A percentile compares a stretch with the other conserved stretches of the same genome.
phyloP scores from a whole-genome alignment of 331 rosid genomes.

The Stylosanthes scabra region DNA sequence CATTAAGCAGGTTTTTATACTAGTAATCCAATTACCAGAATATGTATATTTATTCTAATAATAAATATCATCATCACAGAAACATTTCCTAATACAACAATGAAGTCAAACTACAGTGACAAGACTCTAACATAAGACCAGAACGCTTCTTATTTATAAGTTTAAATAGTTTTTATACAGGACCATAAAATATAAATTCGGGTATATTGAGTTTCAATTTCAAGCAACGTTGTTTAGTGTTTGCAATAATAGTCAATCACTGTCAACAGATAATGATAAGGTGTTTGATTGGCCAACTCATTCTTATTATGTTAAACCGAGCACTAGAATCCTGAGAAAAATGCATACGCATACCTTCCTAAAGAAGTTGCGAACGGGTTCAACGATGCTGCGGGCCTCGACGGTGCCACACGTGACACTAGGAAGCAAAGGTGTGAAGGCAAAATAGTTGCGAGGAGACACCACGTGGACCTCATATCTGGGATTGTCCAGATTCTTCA shows the following conservation, averaged over 20 bases:
- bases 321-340: too few relatives aligned
- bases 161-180: too few relatives aligned
- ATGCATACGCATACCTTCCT: conserved; percentile 52
- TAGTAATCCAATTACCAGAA: conserved; percentile 15
- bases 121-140: not conserved
- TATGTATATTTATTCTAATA: not conserved
- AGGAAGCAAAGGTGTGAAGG: conserved; percentile 92
- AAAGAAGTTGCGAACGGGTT: conserved; percentile 83
- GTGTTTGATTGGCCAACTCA: too few relatives aligned
- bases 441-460: conserved; percentile 97
- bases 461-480: conserved; percentile 86
- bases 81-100: not conserved
- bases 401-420: conserved; percentile 95
- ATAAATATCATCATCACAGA: not conserved
- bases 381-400: conserved; percentile 93
- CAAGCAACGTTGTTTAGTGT: too few relatives aligned
- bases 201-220: too few relatives aligned
- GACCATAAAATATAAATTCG: too few relatives aligned
- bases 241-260: too few relatives aligned
- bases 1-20: conserved; percentile 18
- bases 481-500: conserved; percentile 76
- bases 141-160: not conserved
- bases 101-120: conserved; percentile 14
- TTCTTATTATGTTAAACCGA: too few relatives aligned
- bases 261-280: too few relatives aligned